Evolutionary conservation across 257 asterid species (phyloP), one percentile per base, ranked within the genome.

Genomic region (Paulownia fortunei): DNA sequence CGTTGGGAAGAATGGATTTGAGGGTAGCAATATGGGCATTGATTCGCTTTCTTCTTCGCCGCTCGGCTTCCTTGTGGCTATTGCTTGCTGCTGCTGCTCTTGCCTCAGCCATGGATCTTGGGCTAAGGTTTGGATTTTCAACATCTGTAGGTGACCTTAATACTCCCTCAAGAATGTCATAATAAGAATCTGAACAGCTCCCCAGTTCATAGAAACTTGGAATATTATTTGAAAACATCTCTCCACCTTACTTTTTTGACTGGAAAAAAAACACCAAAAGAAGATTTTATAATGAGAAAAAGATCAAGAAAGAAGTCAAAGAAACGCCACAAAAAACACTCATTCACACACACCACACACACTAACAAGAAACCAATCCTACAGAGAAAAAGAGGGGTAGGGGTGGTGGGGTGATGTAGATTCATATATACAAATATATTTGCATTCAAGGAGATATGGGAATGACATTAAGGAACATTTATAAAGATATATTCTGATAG

Each of bases 21-120:
- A 94, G 97, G 54, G 99, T 94, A 79, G 94, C 97, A 76, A 94
- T 91, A 76, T 92, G 99, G 73, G 82, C 96, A 18, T 92, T 94
- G 81, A 94, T 94, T 56, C 99, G 78, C 79, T 89, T 94, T 63
- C 99, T 82, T 51, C 99, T 79, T 5, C 98, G 84, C 21, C 97
- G 82, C 49, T 94, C 99, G 32, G 99, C 99, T 82, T 94, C 99
- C 68, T 94, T 92, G 77, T 94, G 99, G 76, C 88, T 94, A 36
- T 82, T 88, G 77, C 88, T 94, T 8, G 96, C 94, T 5, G 98
- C 97, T 6, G 47, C 80, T 41, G 92, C 94, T 80, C 87, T 88
- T 0, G 95, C 94, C 39, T 94, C 98, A 2, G 96, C 97, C 87
- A 82, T 81, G 73, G 97, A 87, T 62, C 71, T 76, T 8, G 94